Evolutionary conservation across 1,284 basidiomycete genomes (phyloP), one percentile per base, ranked within the genome.

Genomic region (Meira miltonrushii): DNA sequence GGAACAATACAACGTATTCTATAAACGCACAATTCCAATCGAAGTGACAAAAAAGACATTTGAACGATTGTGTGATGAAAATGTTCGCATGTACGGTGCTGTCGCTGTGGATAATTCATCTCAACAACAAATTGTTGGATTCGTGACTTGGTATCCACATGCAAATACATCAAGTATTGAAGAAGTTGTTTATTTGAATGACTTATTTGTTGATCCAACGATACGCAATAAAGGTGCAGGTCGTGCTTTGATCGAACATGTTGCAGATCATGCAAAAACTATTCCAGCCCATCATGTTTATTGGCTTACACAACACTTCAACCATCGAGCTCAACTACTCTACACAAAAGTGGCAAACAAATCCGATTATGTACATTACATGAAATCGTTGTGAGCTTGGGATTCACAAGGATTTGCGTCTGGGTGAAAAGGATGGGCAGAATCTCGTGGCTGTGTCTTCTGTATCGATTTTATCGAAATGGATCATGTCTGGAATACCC

Each of bases 261-360:
- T 48, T 25, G 7, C 17, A 5, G 12, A 48, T 9, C 17, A 48
- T 25, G 46, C 46, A 21, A 23, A 48, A 21, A 48, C 17, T n/a
- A 19, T n/a, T 5, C 17, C 17, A 2, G 46, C 46, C 7, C 17
- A n/a, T 17, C n/a, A 23, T 21, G 46, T 48, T 21, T 48, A 48
- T 25, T 48, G 46, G 46, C 46, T 21, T 43, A 48, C 13, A 48
- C 46, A 48, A 23, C 46, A 48, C 17, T n/a, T 21, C 46, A 48
- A 48, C 23, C 46, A 48, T 48, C 46, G 46, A 19, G 46, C 46
- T 21, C 46, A 48, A 25, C 46, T 48, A 19, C 25, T 48, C 5
- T 48, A 48, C 46, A 23, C 25, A n/a, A 48, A 48, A 23, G 46
- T 23, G 2, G 46, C 17, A 13, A 21, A 21, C 21, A 48, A 48